These are phyloP conservation scores for Ensete glaucum DNA, from an alignment of 176 grass and related monocot genomes.

Conservation along the genomic window DNA sequence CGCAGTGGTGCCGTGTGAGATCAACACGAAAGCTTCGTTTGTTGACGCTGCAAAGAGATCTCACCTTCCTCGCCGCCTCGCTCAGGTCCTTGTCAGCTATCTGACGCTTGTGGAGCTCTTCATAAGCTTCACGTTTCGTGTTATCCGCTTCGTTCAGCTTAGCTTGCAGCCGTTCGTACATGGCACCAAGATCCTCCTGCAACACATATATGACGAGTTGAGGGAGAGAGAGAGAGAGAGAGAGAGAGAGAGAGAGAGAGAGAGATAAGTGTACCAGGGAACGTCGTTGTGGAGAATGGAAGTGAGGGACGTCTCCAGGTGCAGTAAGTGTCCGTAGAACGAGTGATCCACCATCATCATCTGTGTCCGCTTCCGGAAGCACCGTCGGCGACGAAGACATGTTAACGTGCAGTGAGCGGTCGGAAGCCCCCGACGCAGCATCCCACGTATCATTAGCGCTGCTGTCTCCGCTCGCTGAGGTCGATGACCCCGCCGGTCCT, in stretches of 20 bases:
- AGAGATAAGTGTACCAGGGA: conserved; percentile 16
- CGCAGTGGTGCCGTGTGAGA: not conserved
- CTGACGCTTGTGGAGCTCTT: conserved; percentile 21
- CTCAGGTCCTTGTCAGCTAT: conserved; percentile 28
- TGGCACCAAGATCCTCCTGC: conserved; percentile 22
- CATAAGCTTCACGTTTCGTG: conserved; percentile 14
- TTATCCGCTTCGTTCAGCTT: not conserved
- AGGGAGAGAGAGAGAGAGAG: no score
- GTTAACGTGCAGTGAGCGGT: not conserved
- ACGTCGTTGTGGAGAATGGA: not conserved
- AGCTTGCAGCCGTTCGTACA: conserved; percentile 6
- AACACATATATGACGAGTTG: not conserved
- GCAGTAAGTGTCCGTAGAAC: conserved; percentile 11
- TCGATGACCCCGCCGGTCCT: not conserved
- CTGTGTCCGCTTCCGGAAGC: conserved; percentile 21
- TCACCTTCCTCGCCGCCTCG: conserved; percentile 33
- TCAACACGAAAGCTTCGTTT: not conserved
- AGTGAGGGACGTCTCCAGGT: conserved; percentile 11
- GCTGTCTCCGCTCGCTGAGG: not conserved
- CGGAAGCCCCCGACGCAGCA: not conserved
- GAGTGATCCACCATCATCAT: conserved; percentile 20
- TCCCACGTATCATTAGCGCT: not conserved
- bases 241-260: no score
- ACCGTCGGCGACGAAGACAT: conserved; percentile 10
- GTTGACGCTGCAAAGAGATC: not conserved